These are phyloP conservation scores for Erysiphe pulchra DNA, from an alignment of 2,329 filamentous ascomycete genomes.

Conservation along the genomic window DNA sequence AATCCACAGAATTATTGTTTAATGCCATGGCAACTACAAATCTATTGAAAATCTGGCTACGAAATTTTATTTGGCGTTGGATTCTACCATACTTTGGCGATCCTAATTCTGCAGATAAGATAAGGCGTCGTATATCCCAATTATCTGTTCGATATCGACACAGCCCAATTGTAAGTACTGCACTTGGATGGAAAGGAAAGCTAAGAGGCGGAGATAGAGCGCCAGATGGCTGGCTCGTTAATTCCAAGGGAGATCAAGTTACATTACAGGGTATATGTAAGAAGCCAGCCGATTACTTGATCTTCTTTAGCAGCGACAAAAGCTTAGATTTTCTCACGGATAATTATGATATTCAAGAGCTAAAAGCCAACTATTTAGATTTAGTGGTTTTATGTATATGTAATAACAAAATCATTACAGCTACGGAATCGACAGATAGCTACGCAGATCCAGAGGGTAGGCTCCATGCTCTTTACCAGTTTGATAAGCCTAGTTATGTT, in stretches of 20 bases:
- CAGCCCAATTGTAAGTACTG: conserved; percentile 15
- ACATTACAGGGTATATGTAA: conserved; percentile 10
- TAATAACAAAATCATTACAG: no score
- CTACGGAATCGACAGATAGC: conserved; percentile 2
- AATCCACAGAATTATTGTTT: conserved; percentile 18
- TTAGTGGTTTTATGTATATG: no score
- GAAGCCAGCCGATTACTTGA: conserved; percentile 10
- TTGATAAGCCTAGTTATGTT: conserved; percentile 5
- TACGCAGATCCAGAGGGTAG: conserved; percentile 6
- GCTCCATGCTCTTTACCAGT: conserved; percentile 7
- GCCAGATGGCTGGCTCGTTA: conserved; percentile 15
- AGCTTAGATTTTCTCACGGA: not conserved
- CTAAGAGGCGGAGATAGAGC: conserved; percentile 22
- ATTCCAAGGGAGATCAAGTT: conserved; percentile 1
- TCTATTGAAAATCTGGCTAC: conserved; percentile 14
- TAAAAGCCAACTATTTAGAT: not conserved
- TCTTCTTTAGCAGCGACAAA: conserved; percentile 11
- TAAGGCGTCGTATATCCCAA: conserved; percentile 15
- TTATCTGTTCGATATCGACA: conserved; percentile 19
- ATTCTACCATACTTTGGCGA: conserved; percentile 15
- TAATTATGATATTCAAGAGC: not conserved
- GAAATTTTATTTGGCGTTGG: conserved; percentile 17
- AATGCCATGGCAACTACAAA: conserved; percentile 15
- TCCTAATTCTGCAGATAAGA: conserved; percentile 7
- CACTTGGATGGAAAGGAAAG: conserved; percentile 11